phyloP scores from a whole-genome alignment of 108 stramenopile species.

The Schizochytrium sp. region DNA sequence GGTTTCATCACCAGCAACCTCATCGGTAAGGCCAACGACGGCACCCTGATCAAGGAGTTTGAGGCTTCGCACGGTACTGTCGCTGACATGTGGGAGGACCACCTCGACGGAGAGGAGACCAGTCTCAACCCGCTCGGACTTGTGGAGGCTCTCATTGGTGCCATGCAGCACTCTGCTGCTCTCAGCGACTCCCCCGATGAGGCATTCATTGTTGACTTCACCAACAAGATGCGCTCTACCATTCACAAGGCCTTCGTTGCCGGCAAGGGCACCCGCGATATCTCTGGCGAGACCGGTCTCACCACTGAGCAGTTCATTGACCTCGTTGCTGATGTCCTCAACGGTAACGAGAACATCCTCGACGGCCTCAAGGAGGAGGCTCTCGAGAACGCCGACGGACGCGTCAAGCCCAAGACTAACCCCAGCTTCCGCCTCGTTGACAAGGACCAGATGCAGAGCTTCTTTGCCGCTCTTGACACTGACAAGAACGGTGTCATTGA shows the following conservation, averaged over 20 bases:
- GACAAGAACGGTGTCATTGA: slow-evolving; percentile 88
- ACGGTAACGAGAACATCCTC: slow-evolving; percentile 79
- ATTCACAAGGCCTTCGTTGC: slow-evolving; percentile 96
- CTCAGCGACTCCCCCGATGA: slow-evolving; percentile 81
- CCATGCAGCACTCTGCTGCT: slow-evolving; percentile 90
- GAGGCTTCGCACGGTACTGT: slow-evolving; percentile 97
- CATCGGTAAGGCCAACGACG: slow-evolving; percentile 90
- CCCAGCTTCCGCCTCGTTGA: slow-evolving; percentile 85
- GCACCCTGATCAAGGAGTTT: slow-evolving; percentile 80
- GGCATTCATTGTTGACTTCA: slow-evolving; percentile 81
- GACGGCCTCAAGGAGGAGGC: slow-evolving; percentile 76
- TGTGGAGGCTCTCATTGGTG: slow-evolving; percentile 94
- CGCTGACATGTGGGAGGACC: slow-evolving; percentile 92
- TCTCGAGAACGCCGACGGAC: slow-evolving; percentile 81
- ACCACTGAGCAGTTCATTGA: slow-evolving; percentile 93
- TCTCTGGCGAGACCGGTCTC: slow-evolving; percentile 91
- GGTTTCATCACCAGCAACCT: slow-evolving; percentile 97
- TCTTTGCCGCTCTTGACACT: slow-evolving; percentile 90
- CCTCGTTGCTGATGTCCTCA: slow-evolving; percentile 91
- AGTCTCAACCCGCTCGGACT: slow-evolving; percentile 94
- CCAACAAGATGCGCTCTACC: slow-evolving; percentile 82
- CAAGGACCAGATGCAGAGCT: slow-evolving; percentile 81
- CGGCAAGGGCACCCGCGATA: slow-evolving; percentile 94
- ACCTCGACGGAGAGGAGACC: slow-evolving; percentile 94
- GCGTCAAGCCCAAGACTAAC: slow-evolving; percentile 84